phyloP scores from a whole-genome alignment of 805 yeast species.

The Lipomyces chichibuensis region DNA sequence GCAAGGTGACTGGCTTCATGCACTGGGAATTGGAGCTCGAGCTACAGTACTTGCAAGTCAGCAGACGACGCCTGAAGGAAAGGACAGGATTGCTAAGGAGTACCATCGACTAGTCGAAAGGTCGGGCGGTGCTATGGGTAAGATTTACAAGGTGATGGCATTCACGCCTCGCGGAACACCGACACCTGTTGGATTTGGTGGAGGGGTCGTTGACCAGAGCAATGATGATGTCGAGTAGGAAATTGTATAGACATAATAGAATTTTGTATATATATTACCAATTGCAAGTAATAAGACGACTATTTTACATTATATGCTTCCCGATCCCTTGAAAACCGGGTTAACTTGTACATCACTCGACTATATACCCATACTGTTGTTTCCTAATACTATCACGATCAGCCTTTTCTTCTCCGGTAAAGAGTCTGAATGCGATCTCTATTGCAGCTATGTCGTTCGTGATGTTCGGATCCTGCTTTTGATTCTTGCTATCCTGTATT shows the following conservation, averaged over 20 bases:
- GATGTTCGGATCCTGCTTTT: slow-evolving; percentile 53
- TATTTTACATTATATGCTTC: background rate
- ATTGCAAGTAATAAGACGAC: background rate
- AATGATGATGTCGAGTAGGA: slow-evolving; percentile 12
- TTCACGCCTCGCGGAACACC: slow-evolving; percentile 52
- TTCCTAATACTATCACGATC: slow-evolving; percentile 70
- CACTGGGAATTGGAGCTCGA: slow-evolving; percentile 73
- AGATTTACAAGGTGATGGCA: slow-evolving; percentile 70
- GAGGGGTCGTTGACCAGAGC: slow-evolving; percentile 32
- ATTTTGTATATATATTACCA: background rate
- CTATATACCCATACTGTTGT: slow-evolving; percentile 32
- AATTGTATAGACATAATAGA: background rate
- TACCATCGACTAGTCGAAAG: slow-evolving; percentile 67
- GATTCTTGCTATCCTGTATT: slow-evolving; percentile 48
- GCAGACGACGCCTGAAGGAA: slow-evolving; percentile 51
- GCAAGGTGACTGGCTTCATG: slow-evolving; percentile 80
- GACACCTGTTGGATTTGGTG: slow-evolving; percentile 61
- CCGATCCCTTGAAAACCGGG: background rate
- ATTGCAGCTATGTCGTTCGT: slow-evolving; percentile 64
- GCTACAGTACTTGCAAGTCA: slow-evolving; percentile 53
- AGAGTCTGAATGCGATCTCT: slow-evolving; percentile 67
- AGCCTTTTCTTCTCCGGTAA: slow-evolving; percentile 68
- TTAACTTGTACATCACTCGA: background rate
- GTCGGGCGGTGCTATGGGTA: slow-evolving; percentile 71
- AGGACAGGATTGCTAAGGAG: slow-evolving; percentile 57